phyloP scores from a whole-genome alignment of 192 early-diverging fungal genomes.

The Coemansia sp. region DNA sequence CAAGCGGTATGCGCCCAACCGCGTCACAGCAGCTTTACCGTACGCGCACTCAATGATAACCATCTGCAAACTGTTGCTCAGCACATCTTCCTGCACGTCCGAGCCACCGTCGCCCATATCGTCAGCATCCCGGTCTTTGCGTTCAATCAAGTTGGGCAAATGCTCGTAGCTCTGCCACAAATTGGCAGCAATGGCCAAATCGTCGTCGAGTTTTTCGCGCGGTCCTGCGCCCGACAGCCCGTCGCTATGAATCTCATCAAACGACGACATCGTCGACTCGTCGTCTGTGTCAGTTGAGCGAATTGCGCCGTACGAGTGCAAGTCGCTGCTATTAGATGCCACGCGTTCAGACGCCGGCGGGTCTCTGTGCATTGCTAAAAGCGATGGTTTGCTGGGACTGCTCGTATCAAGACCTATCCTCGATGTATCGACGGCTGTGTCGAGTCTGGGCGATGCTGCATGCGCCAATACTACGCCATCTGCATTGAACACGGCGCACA shows the following conservation, averaged over 20 bases:
- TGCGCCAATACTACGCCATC: slow-evolving; percentile 48
- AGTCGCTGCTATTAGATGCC: slow-evolving; percentile 7
- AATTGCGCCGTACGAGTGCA: background rate
- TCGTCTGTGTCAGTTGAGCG: slow-evolving; percentile 1
- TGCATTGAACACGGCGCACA: slow-evolving; percentile 45
- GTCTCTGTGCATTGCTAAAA: background rate
- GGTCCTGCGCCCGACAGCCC: slow-evolving; percentile 1
- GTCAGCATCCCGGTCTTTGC: slow-evolving; percentile 35
- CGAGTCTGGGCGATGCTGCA: slow-evolving; percentile 15
- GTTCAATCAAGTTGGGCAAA: slow-evolving; percentile 32
- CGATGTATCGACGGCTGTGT: background rate
- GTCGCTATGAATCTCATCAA: slow-evolving; percentile 21
- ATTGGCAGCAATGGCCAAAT: slow-evolving; percentile 44
- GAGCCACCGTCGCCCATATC: slow-evolving; percentile 32
- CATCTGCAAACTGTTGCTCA: slow-evolving; percentile 33
- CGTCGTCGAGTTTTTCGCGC: slow-evolving; percentile 48
- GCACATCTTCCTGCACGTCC: slow-evolving; percentile 22
- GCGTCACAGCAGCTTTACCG: slow-evolving; percentile 32
- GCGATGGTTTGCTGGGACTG: background rate
- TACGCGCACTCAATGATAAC: slow-evolving; percentile 42
- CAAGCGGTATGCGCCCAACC: slow-evolving; percentile 33
- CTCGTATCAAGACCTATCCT: slow-evolving; percentile 1
- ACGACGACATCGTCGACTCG: slow-evolving; percentile 22
- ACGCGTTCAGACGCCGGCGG: slow-evolving; percentile 4
- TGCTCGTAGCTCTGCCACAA: slow-evolving; percentile 49